Conservation (phyloP, 352 stramenopile genomes). For the Pythium aphanidermatum region DNA sequence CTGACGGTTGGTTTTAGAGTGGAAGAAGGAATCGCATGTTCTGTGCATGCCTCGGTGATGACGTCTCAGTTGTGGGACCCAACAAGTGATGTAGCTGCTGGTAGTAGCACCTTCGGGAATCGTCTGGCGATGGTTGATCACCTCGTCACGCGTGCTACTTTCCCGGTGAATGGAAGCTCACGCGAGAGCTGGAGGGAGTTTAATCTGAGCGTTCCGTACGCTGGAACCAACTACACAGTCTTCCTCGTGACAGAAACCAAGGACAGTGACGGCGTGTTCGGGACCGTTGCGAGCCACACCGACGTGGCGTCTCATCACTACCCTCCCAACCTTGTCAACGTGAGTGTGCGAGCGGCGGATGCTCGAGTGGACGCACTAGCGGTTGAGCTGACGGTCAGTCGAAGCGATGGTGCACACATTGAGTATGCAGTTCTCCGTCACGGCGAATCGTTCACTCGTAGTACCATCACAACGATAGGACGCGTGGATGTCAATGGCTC, state of each 20-base stretch:
- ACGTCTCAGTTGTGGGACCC: slow-evolving; percentile 28
- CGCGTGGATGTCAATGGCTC: slow-evolving; percentile 13
- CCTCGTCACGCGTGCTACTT: slow-evolving; percentile 33
- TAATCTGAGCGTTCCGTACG: slow-evolving; percentile 41
- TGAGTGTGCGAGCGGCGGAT: slow-evolving; percentile 41
- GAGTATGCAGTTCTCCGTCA: slow-evolving; percentile 54
- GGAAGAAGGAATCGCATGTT: slow-evolving; percentile 29
- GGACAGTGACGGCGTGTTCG: slow-evolving; percentile 62
- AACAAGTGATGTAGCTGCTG: slow-evolving; percentile 30
- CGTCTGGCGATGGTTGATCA: slow-evolving; percentile 49
- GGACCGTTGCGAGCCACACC: slow-evolving; percentile 53
- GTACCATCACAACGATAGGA: slow-evolving; percentile 4
- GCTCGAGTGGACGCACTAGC: slow-evolving; percentile 63
- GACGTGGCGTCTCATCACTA: slow-evolving; percentile 45
- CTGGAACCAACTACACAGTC: slow-evolving; percentile 62
- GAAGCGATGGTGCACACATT: slow-evolving; percentile 34
- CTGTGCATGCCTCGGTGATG: slow-evolving; percentile 59
- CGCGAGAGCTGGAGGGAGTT: slow-evolving; percentile 39
- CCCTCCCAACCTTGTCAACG: slow-evolving; percentile 28
- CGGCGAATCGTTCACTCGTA: slow-evolving; percentile 19
- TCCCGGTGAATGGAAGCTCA: slow-evolving; percentile 25
- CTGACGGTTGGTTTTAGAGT: slow-evolving; percentile 62
- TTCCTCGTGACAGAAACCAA: slow-evolving; percentile 68
- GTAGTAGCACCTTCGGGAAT: slow-evolving; percentile 58
- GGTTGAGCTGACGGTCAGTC: slow-evolving; percentile 38